Evolutionary conservation across 495 filamentous ascomycete genomes (phyloP).

Genomic region (Neurospora sp.): DNA sequence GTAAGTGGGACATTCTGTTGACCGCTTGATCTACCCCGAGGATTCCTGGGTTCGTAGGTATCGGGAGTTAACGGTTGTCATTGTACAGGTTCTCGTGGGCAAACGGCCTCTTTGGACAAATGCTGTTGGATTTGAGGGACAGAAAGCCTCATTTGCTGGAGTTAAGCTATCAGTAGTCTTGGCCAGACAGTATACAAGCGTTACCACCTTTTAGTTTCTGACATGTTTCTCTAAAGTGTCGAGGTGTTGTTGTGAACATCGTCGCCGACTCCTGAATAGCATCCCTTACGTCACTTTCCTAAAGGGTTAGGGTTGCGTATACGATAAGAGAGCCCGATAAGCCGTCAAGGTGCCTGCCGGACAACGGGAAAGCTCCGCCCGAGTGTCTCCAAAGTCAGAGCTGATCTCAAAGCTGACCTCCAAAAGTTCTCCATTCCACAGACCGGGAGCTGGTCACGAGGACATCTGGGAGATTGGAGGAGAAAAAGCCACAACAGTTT

Average conservation of each 20-base stretch:
- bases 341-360: not conserved
- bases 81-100: conserved; percentile 45
- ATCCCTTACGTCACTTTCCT: not conserved
- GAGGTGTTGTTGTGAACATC: not conserved
- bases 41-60: not conserved
- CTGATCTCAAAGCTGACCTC: not conserved
- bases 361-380: not conserved
- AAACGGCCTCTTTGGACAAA: conserved; percentile 49
- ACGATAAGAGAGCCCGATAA: not conserved
- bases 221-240: not conserved
- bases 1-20: conserved; percentile 15
- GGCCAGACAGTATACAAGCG: not conserved
- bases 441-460: not conserved
- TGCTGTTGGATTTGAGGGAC: conserved; percentile 41
- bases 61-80: not conserved
- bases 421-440: not conserved
- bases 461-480: not conserved
- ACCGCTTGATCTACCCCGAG: not conserved
- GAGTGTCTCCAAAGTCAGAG: not conserved
- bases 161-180: conserved; percentile 20
- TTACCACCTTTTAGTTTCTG: not conserved
- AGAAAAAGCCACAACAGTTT: not conserved
- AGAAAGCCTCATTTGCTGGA: conserved; percentile 36
- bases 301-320: not conserved
- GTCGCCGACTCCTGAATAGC: not conserved